Base-by-base conservation (phyloP, 495 filamentous ascomycete genomes). In the Aspergillus coremiiformis region DNA sequence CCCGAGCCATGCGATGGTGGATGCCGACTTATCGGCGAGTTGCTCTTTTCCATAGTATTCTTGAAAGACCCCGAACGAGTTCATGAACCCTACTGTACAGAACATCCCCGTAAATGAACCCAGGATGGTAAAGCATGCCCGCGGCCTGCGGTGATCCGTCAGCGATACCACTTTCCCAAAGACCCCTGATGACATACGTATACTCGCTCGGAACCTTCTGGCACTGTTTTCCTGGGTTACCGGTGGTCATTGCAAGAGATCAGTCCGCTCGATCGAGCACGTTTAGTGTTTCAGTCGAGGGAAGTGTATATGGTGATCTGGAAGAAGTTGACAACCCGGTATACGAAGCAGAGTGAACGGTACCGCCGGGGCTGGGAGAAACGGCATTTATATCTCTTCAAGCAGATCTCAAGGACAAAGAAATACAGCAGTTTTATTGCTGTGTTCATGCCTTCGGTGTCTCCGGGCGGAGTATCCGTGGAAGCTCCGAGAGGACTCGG, bases 11-110 rank as follows among this genome's bases (percentile, higher is more conserved):
- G 80, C 72, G 21, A 86, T 71, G 4, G 74, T 64, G 33, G 78
- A 80, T 23, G 74, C 58, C 0, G 74, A 64, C 14, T 77, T 54
- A 14, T 66, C 54, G 2, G 60, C 51, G 2, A 87, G 73, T 39
- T 78, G 73, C 37, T 75, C 59, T 2, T 56, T 55, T n/a, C 69
- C 47, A 61, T 85, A 87, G 67, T 85, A 84, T 15, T 77, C 68
- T 54, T 83, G 66, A 54, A 85, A 87, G 12, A 80, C 61, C 8
- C 83, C 84, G 46, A 85, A 84, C 0, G 80, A 72, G 65, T 85
- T 85, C 39, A 79, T 51, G 62, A 82, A 83, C 9, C 84, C 84
- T 2, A 84, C 64, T 4, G 71, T 70, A 48, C 71, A 78, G 61
- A 85, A 84, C 0, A 62, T 6, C n/a, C 56, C 54, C 0, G 58